Evolutionary conservation across 257 asterid species (phyloP), one percentile per base, ranked within the genome.

Genomic region (Phtheirospermum japonicum): DNA sequence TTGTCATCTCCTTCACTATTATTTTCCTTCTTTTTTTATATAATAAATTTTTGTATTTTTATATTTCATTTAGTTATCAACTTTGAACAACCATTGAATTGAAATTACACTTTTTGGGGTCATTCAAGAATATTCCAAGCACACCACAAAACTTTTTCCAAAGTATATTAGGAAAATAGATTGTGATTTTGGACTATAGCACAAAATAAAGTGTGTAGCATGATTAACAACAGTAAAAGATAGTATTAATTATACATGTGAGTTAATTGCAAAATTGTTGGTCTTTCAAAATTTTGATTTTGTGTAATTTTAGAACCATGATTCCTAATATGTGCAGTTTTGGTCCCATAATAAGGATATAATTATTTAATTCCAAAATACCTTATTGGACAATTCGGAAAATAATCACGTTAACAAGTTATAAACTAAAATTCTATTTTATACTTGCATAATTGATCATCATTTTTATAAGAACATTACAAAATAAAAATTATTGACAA

Each of bases 71-170:
- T 64, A 36, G 7, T 51, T 10, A 10, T 1, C 39, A 34, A 6
- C 1, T 53, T 37, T 42, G 66, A 65, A 53, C 4, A 43, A 65
- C 43, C 4, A 43, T 46, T 60, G 66, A 71, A 43, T 46, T 60
- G 66, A 71, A 52, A 31, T 7, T 7, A 6, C 5, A 30, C 42
- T 30, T 12, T 28, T 52, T 36, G 8, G 5, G 56, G 14, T 11
- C 32, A n/a, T n/a, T 13, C 17, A 51, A 20, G 59, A 31, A 52
- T 49, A 49, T 48, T 16, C 73, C n/a, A 10, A 14, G 40, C n/a
- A 40, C 57, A 34, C 28, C n/a, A 30, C 17, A 17, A 9, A 34
- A 6, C n/a, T 7, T 46, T 61, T 32, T 20, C 20, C 33, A 4
- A 18, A 53, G 4, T 14, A 48, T 16, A 30, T 14, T 61, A 5